Evolutionary conservation across 345 rosid genomes (phyloP), one percentile per base, ranked within the genome.

Genomic region (Punica granatum): DNA sequence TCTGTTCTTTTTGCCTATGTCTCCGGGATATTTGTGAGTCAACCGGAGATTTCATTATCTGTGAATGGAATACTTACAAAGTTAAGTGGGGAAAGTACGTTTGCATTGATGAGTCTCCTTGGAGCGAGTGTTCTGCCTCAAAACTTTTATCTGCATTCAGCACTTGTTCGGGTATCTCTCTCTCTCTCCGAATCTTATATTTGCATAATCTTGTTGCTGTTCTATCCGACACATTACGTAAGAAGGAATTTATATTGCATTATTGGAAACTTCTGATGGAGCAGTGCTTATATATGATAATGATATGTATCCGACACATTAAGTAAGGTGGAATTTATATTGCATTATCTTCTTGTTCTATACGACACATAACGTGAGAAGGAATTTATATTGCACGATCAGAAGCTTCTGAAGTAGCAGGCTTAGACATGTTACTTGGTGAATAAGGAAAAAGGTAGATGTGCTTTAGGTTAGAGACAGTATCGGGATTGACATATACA

Each of bases 41-140:
- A 95, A 72, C 87, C 93, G 42, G 99, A 90, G 76, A 77, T 82
- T 63, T 84, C 92, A 59, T 68, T 84, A 73, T 80, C 92, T 46
- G 74, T 74, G 78, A 86, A 72, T 72, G 90, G 87, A 72, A 65
- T 80, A 73, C 76, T 74, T 56, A 71, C 83, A 66, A 85, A 83
- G 74, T 80, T 94, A 59, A 82, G 78, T 64, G 94, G 84, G 74
- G 99, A 90, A 69, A 88, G 89, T 72, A 78, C 82, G 44, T 90
- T 88, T 65, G 81, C 87, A 63, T 62, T 95, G 73, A 95, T 92
- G 96, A 84, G 97, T 85, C 97, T 95, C 70, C 98, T 95, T 82
- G 99, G 99, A 83, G 94, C 99, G 26, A 92, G 78, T 79, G 81
- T 95, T 53, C 82, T 83, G 88, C 99, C 99, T 79, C 98, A 92